These are phyloP conservation scores for Xylariales sp. DNA, from an alignment of 2,329 filamentous ascomycete species.

Conservation along the genomic window DNA sequence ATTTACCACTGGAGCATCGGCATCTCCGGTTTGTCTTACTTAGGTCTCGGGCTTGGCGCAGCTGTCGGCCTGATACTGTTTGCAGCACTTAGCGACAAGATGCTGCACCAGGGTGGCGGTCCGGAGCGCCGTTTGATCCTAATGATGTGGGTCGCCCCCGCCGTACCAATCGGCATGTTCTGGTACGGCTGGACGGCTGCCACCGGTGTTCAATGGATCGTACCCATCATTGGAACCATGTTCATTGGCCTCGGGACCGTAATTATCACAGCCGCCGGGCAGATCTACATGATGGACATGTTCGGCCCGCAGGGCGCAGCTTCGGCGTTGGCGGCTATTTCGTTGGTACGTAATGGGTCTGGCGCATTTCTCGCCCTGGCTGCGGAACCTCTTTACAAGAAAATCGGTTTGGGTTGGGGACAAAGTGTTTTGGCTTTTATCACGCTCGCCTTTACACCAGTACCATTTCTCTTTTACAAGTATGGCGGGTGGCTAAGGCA, in stretches of 20 bases:
- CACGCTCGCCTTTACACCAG: neutral
- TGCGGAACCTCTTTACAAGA: constrained; percentile 44
- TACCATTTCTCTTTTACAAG: neutral
- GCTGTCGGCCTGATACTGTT: no score
- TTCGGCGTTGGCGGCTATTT: constrained; percentile 48
- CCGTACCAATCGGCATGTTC: constrained; percentile 36
- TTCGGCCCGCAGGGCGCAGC: constrained; percentile 23
- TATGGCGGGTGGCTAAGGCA: constrained; percentile 1
- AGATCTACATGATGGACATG: constrained; percentile 24
- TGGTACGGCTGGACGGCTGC: constrained; percentile 40
- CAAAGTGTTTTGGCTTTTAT: constrained; percentile 2
- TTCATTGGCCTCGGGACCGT: constrained; percentile 31
- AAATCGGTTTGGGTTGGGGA: constrained; percentile 38
- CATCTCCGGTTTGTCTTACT: constrained; percentile 28
- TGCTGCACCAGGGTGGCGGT: constrained; percentile 7
- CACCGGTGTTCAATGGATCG: constrained; percentile 39
- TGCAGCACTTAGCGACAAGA: constrained; percentile 19
- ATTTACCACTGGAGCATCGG: constrained; percentile 34
- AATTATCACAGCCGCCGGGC: constrained; percentile 24
- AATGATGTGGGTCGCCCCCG: constrained; percentile 15
- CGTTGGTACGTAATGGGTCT: constrained; percentile 47
- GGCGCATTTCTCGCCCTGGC: constrained; percentile 48
- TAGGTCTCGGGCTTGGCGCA: constrained; percentile 33
- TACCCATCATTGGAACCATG: constrained; percentile 37
- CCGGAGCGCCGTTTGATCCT: constrained; percentile 15